A percentile compares a stretch with the other conserved stretches of the same genome.
Conservation (phyloP, 371 early-diverging fungal genomes). For the Chytridium lagenaria region DNA sequence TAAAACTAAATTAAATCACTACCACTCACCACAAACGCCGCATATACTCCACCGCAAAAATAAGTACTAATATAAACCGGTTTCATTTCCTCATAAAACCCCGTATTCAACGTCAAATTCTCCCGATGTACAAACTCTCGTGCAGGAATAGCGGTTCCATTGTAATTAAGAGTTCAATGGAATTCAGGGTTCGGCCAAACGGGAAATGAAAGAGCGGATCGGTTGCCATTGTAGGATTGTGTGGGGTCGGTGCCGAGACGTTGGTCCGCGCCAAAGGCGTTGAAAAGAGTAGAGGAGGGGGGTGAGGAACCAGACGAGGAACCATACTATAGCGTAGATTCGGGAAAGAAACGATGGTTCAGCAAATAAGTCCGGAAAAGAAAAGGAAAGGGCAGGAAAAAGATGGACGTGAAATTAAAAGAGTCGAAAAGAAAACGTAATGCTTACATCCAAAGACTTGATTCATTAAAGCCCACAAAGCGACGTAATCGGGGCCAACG, state of each 20-base stretch:
- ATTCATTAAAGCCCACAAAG: constrained; percentile 16
- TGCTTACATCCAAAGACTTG: constrained; percentile 14
- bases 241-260: constrained; percentile 14
- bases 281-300: neutral
- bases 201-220: constrained; percentile 17
- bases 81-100: constrained; percentile 66
- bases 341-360: too few species aligned
- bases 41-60: constrained; percentile 55
- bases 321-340: constrained; percentile 20
- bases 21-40: constrained; percentile 20
- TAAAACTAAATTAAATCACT: too few species aligned
- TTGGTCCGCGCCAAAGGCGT: constrained; percentile 9
- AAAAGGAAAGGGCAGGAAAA: neutral
- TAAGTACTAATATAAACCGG: constrained; percentile 77
- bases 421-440: neutral
- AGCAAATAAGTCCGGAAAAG: neutral
- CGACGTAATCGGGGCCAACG: constrained; percentile 12
- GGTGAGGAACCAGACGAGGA: constrained; percentile 8
- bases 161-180: constrained; percentile 4
- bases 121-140: neutral
- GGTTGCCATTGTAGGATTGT: constrained; percentile 28
- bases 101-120: constrained; percentile 1
- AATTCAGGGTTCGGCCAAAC: constrained; percentile 7
- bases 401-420: neutral
- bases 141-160: neutral